Percentiles rank a stretch among this genome's conserved stretches.
phyloP scores from a whole-genome alignment of 2,329 filamentous ascomycete species.

The Talaromyces verruculosus region DNA sequence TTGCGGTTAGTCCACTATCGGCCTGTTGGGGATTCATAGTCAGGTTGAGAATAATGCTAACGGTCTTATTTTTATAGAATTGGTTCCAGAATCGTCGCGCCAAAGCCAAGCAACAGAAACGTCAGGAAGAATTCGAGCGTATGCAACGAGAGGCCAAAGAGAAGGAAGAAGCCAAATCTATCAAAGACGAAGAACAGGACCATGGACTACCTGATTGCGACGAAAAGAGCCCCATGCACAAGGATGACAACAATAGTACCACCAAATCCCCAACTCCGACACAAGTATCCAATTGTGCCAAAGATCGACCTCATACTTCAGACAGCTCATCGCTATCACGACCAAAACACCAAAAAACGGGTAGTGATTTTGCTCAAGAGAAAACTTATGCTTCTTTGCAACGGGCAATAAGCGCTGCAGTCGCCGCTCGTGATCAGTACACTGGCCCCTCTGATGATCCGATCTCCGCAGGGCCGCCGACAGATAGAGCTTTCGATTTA shows the following conservation, averaged over 20 bases:
- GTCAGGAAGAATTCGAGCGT: conserved; percentile 51
- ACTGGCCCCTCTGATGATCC: conserved; percentile 25
- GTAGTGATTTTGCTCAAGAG: conserved; percentile 41
- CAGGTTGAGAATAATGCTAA: neutral
- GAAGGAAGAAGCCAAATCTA: conserved; percentile 31
- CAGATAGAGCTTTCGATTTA: conserved; percentile 32
- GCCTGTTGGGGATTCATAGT: neutral
- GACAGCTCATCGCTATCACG: conserved; percentile 24
- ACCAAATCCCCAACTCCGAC: conserved; percentile 29
- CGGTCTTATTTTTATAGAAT: conserved; percentile 40
- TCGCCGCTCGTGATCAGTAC: conserved; percentile 40
- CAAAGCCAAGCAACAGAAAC: conserved; percentile 53
- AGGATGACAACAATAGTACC: conserved; percentile 15
- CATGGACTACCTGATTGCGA: conserved; percentile 12
- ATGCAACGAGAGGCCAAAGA: conserved; percentile 38
- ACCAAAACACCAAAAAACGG: conserved; percentile 37
- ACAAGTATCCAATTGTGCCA: conserved; percentile 21
- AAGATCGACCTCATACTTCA: conserved; percentile 19
- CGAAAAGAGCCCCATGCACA: conserved; percentile 11
- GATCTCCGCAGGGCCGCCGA: conserved; percentile 26
- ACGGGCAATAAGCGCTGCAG: conserved; percentile 44
- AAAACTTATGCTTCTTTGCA: conserved; percentile 48
- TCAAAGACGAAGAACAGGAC: conserved; percentile 32
- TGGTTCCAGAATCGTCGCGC: conserved; percentile 56
- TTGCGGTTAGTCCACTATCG: conserved; percentile 44